phyloP scores from a whole-genome alignment of 352 stramenopile species.

The Pythium guiyangense region DNA sequence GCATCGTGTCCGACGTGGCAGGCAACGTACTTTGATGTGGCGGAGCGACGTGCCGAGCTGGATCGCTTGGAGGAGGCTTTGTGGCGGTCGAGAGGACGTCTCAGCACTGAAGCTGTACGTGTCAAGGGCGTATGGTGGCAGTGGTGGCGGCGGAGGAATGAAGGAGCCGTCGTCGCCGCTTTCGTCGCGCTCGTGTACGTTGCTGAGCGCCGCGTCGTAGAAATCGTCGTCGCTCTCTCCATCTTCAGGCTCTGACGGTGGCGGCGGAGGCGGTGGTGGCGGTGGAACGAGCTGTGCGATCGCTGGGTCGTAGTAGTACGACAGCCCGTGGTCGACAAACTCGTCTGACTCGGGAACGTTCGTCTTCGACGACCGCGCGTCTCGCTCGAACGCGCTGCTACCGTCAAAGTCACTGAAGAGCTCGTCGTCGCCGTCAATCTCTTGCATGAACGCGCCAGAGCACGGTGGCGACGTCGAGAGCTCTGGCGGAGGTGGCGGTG shows the following conservation, averaged over 20 bases:
- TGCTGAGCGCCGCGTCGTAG: constrained; percentile 15
- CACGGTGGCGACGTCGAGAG: neutral
- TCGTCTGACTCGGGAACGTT: constrained; percentile 13
- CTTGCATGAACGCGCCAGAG: constrained; percentile 56
- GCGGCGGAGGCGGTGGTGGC: constrained; percentile 20
- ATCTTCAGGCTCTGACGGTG: constrained; percentile 9
- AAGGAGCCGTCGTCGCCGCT: neutral
- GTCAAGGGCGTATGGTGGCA: neutral
- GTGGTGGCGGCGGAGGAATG: constrained; percentile 5
- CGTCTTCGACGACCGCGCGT: constrained; percentile 14
- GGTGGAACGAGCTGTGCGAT: constrained; percentile 14
- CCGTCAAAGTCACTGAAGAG: constrained; percentile 12
- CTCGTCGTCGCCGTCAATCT: constrained; percentile 49
- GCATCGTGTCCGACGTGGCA: no score
- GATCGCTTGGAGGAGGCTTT: constrained; percentile 27
- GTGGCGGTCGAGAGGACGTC: neutral
- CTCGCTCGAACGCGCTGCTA: constrained; percentile 14
- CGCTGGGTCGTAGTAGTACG: constrained; percentile 49
- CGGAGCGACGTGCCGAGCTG: constrained; percentile 25
- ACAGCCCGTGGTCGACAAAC: constrained; percentile 49
- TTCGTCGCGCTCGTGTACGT: constrained; percentile 3
- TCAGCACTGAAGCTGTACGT: neutral
- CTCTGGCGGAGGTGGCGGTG: constrained; percentile 11
- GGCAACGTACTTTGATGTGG: constrained; percentile 9
- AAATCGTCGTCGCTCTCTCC: constrained; percentile 5